Evolutionary conservation across 2,329 filamentous ascomycete genomes (phyloP), one percentile per base, ranked within the genome.

Genomic region (Fusarium incarnatum): DNA sequence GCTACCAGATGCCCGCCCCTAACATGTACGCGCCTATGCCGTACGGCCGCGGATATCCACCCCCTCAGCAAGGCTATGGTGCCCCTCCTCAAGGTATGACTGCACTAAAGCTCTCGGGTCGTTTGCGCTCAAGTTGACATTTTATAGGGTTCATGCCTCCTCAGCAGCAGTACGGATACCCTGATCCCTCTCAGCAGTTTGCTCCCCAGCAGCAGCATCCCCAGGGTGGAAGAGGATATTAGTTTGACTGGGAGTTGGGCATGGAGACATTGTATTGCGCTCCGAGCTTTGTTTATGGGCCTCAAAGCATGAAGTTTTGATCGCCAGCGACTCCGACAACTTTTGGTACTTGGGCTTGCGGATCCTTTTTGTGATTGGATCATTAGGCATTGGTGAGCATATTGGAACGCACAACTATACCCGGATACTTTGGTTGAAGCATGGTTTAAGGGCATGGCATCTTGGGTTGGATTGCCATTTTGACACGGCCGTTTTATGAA

Each of bases 131-230:
- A 37, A 42, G 23, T 56, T 74, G 28, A 72, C 56, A 13, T 30
- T 15, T 54, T 53, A 16, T 50, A 83, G 82, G 80, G 52, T 84
- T 79, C 64, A 77, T 72, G 50, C 76, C 75, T 10, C 78, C 81
- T 16, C 71, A 73, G 46, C 71, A 73, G 41, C 71, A 73, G 42
- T 87, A 86, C 66, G 83, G 81, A 53, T 87, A 88, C 71, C 76
- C 79, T 22, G 83, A 86, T 66, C 84, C 79, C 49, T 80, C 80
- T 46, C 80, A 80, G 70, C 81, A 81, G 65, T 80, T 77, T 48
- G 78, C 71, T 30, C 82, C 77, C 59, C 79, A 73, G 48, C 77
- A 72, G 54, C 73, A 80, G 68, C 81, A 79, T 48, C 79, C 78
- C 50, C 82, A 81, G 70, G 81, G 79, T 37, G 79, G 78, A 54